phyloP scores from a whole-genome alignment of 352 stramenopile species.

The Phytophthora nicotianae region DNA sequence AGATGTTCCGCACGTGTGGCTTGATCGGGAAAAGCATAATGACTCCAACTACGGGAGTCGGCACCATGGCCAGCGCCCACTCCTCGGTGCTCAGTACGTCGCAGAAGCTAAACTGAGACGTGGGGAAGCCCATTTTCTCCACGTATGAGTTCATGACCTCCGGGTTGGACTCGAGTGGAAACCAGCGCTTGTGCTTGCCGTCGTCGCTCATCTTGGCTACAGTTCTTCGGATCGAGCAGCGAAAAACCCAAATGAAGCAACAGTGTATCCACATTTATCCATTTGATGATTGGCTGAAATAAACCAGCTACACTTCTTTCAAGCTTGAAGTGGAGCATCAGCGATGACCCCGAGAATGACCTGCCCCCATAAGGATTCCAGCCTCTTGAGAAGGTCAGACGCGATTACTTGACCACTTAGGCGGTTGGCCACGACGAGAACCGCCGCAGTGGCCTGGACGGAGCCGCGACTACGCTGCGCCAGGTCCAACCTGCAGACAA shows the following conservation, averaged over 20 bases:
- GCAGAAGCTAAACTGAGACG: conserved; percentile 83
- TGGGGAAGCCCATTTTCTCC: conserved; percentile 93
- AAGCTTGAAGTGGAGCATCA: conserved; percentile 15
- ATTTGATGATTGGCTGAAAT: not conserved
- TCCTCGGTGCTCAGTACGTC: conserved; percentile 97
- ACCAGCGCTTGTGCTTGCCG: conserved; percentile 76
- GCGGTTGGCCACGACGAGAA: conserved; percentile 53
- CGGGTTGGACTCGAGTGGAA: conserved; percentile 95
- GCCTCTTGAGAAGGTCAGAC: conserved; percentile 31
- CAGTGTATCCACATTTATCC: not conserved
- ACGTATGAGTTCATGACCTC: conserved; percentile 96
- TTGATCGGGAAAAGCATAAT: conserved; percentile 97
- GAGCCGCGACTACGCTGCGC: conserved; percentile 49
- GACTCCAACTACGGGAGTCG: conserved; percentile 91
- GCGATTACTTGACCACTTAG: conserved; percentile 44
- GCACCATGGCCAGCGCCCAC: conserved; percentile 97
- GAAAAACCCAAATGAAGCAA: not conserved
- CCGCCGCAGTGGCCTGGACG: conserved; percentile 43
- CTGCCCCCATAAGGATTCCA: conserved; percentile 45
- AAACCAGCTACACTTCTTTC: not conserved
- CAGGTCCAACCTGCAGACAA: conserved; percentile 40
- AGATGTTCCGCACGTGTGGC: conserved; percentile 48
- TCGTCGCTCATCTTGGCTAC: conserved; percentile 48
- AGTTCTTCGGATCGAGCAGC: not conserved
- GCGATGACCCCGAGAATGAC: conserved; percentile 43